Conservation (phyloP, 495 filamentous ascomycete genomes). For the Neurospora sp. region DNA sequence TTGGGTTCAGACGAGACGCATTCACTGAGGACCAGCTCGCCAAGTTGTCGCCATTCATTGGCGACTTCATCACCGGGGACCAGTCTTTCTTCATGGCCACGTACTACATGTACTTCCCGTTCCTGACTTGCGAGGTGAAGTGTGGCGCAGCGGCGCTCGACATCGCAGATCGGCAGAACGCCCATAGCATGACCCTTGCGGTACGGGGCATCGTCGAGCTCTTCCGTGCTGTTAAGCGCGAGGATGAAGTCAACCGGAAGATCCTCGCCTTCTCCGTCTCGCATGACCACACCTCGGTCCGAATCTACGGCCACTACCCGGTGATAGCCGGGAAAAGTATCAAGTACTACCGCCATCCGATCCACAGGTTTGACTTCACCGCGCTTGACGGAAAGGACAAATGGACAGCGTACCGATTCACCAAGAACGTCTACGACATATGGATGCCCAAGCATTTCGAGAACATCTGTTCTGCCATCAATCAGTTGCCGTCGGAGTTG, state of each 20-base stretch:
- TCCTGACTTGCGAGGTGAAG: constrained; percentile 11
- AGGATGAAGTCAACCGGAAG: no score
- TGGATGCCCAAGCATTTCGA: constrained; percentile 31
- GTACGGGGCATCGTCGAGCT: constrained; percentile 28
- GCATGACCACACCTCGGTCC: no score
- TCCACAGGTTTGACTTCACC: background rate
- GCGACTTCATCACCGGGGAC: constrained; percentile 9
- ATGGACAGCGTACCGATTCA: constrained; percentile 11
- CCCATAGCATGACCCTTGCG: constrained; percentile 27
- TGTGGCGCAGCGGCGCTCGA: constrained; percentile 26
- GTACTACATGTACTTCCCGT: constrained; percentile 23
- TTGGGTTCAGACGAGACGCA: constrained; percentile 29
- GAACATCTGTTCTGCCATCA: constrained; percentile 30
- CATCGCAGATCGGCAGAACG: constrained; percentile 11
- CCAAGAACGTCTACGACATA: constrained; percentile 31
- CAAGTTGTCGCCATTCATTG: constrained; percentile 29
- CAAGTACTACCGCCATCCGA: constrained; percentile 5
- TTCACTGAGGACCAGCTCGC: constrained; percentile 33
- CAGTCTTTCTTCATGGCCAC: constrained; percentile 16
- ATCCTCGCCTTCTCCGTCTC: no score
- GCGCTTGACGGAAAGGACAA: constrained; percentile 6
- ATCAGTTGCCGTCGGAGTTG: constrained; percentile 25
- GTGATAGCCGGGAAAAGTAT: constrained; percentile 6
- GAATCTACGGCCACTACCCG: constrained; percentile 13
- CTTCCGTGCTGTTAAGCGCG: constrained; percentile 9